Percentiles rank a stretch among this genome's conserved stretches.
These are phyloP conservation scores for Globisporangium paroecandrum DNA, from an alignment of 352 stramenopile genomes.

Conservation along the genomic window DNA sequence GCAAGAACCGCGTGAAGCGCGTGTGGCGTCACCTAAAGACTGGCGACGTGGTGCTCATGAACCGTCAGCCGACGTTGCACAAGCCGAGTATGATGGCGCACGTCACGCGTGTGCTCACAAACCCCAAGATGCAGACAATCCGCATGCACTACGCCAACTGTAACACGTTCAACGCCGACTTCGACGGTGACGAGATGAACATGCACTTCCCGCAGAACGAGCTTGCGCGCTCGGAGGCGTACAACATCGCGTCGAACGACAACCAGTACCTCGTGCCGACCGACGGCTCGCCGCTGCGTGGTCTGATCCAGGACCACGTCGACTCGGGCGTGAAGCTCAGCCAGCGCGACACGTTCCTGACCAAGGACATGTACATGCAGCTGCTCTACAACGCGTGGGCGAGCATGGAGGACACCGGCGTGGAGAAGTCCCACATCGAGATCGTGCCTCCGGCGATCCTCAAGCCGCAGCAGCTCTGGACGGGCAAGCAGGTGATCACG, in stretches of 20 bases:
- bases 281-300: slow-evolving; percentile 96
- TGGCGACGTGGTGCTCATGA: slow-evolving; percentile 99
- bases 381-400: slow-evolving; percentile 94
- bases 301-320: slow-evolving; percentile 99
- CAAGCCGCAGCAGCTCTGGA: slow-evolving; percentile 97
- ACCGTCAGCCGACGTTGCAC: slow-evolving; percentile 99
- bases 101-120: slow-evolving; percentile 94
- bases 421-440: slow-evolving; percentile 89
- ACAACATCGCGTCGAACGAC: slow-evolving; percentile 97
- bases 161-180: slow-evolving; percentile 99
- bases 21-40: slow-evolving; percentile 98
- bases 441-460: slow-evolving; percentile 96
- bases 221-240: slow-evolving; percentile 95
- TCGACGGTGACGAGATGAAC: slow-evolving; percentile 99
- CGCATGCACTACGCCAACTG: slow-evolving; percentile 99
- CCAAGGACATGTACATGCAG: slow-evolving; percentile 98
- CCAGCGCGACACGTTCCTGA: slow-evolving; percentile 97
- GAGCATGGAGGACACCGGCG: slow-evolving; percentile 92
- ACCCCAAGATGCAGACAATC: slow-evolving; percentile 98
- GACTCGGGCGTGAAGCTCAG: slow-evolving; percentile 98
- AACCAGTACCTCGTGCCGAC: slow-evolving; percentile 98
- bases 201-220: slow-evolving; percentile 99
- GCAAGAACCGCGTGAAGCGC: slow-evolving; percentile 90
- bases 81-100: slow-evolving; percentile 99
- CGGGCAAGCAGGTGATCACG: slow-evolving; percentile 98